Percentiles rank a stretch among this genome's conserved stretches.
Evolutionary conservation across 257 asterid genomes (phyloP).

Genomic region (Anisodus tanguticus): DNA sequence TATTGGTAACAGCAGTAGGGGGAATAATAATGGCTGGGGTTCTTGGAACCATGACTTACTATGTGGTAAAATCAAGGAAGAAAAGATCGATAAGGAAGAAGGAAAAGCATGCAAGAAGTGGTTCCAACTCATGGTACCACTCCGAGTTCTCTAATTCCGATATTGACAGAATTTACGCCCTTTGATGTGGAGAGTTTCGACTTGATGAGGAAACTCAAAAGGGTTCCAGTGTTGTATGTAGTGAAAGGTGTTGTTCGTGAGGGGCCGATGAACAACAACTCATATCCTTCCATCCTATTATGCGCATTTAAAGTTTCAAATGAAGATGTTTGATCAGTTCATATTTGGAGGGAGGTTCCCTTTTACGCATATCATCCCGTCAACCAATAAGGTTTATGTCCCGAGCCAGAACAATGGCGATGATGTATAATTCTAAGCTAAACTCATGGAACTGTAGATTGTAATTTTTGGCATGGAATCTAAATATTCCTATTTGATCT

Average conservation of each 20-base stretch:
- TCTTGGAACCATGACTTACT: conserved; percentile 60
- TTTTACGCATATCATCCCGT: not conserved
- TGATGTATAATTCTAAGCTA: conserved; percentile 7
- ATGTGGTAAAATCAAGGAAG: conserved; percentile 53
- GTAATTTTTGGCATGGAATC: not conserved
- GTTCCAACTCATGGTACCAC: conserved; percentile 48
- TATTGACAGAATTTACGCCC: conserved; percentile 47
- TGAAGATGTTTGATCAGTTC: conserved; percentile 14
- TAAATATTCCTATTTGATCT: not conserved
- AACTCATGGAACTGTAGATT: conserved; percentile 20
- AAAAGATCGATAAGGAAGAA: conserved; percentile 46
- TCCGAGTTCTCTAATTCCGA: conserved; percentile 56
- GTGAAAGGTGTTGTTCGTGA: not conserved
- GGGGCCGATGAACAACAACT: not conserved
- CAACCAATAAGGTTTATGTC: not conserved
- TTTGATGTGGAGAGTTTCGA: conserved; percentile 29
- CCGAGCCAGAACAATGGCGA: not conserved
- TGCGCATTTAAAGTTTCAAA: not conserved
- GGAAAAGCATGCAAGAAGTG: conserved; percentile 47
- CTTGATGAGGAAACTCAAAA: not conserved
- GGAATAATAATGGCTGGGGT: conserved; percentile 55
- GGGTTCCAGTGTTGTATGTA: not conserved
- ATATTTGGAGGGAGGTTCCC: conserved; percentile 1
- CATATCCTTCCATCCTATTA: not conserved
- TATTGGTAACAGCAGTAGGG: conserved; percentile 54